Base-by-base conservation (phyloP, 495 filamentous ascomycete species). In the Aspergillus avenaceus region DNA sequence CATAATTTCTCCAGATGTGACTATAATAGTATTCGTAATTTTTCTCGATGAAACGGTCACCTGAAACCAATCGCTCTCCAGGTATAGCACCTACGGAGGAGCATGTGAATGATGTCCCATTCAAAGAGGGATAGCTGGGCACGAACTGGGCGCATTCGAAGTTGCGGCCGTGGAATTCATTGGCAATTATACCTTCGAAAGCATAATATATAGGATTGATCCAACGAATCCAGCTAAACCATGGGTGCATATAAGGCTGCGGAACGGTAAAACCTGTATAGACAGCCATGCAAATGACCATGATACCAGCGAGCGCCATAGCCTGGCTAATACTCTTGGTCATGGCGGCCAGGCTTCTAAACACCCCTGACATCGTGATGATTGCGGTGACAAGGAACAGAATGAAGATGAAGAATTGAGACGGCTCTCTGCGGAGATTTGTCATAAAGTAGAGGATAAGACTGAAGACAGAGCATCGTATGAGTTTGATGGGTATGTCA, bases 261-360 rank as follows among this genome's bases (percentile, higher is more conserved):
- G 90, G 91, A 53, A 97, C 88, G 2, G 83, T 84, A 64, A 96
- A 96, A 8, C 91, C 91, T 45, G 91, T 96, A 62, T 93, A 96
- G 49, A 95, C 87, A n/a, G n/a, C n/a, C 58, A 95, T 74, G 31
- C 96, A 72, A 36, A 81, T 79, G 41, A 96, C 76, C 65, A 96
- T 92, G 54, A 96, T 0, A 83, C 83, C 42, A 95, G 70, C 9
- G 88, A 87, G 24, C 87, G 77, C n/a, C n/a, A n/a, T n/a, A n/a
- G n/a, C n/a, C n/a, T n/a, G n/a, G n/a, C n/a, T n/a, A n/a, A n/a
- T n/a, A n/a, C n/a, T n/a, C n/a, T n/a, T n/a, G 12, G 91, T 90
- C 2, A 85, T 64, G n/a, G 88, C 82, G 2, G 83, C 90, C 52
- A 95, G 91, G 19, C 81, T 85, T 13, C 91, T 82, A 78, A 96